phyloP scores from a whole-genome alignment of 805 yeast genomes.

The Grigorovia humatica region DNA sequence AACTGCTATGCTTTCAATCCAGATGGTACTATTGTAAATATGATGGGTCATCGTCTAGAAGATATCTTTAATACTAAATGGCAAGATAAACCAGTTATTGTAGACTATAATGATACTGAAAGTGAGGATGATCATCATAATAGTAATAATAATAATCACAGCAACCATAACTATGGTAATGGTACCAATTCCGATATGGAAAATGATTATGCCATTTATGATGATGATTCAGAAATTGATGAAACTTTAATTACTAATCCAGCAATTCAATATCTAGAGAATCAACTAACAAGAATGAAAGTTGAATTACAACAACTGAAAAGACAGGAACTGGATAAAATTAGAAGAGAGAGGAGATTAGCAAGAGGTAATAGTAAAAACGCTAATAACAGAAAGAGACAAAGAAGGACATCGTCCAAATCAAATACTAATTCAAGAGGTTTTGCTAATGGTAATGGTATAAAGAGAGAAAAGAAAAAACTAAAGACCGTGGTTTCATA shows the following conservation, averaged over 20 bases:
- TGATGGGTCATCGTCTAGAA: constrained; percentile 90
- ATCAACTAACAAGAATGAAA: constrained; percentile 77
- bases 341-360: constrained; percentile 47
- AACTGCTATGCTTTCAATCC: constrained; percentile 93
- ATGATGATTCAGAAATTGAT: constrained; percentile 48
- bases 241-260: constrained; percentile 69
- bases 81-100: constrained; percentile 73
- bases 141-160: constrained; percentile 24
- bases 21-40: constrained; percentile 90
- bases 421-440: constrained; percentile 31
- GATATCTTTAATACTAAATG: constrained; percentile 78
- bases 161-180: constrained; percentile 29
- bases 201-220: constrained; percentile 20
- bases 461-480: constrained; percentile 19
- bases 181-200: constrained; percentile 28
- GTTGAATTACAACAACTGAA: constrained; percentile 75
- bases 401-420: constrained; percentile 16
- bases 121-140: constrained; percentile 30
- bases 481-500: constrained; percentile 53
- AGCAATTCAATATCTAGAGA: constrained; percentile 81
- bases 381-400: constrained; percentile 12
- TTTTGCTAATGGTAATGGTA: constrained; percentile 6
- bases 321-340: constrained; percentile 58
- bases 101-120: constrained; percentile 38
- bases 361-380: constrained; percentile 24